phyloP scores from a whole-genome alignment of 371 early-diverging fungal genomes.

The Mortierella sp. region DNA sequence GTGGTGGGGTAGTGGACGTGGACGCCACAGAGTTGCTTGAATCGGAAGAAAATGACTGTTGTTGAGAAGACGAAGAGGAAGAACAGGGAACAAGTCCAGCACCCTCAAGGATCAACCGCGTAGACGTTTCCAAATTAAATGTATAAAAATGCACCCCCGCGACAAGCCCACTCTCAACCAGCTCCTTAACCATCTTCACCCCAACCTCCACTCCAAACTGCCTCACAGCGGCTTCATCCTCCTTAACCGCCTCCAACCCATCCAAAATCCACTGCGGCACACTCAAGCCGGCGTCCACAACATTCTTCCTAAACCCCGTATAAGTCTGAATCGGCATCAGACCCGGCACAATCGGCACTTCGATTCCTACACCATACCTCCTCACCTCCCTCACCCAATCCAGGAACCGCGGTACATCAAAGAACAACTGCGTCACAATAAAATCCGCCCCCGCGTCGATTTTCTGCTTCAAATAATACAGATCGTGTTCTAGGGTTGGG shows the following conservation, averaged over 20 bases:
- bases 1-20: background rate
- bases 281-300: constrained; percentile 59
- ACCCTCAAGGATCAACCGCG: constrained; percentile 86
- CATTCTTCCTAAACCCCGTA: constrained; percentile 87
- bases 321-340: constrained; percentile 96
- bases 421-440: constrained; percentile 95
- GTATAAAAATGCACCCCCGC: constrained; percentile 86
- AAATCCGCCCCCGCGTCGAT: constrained; percentile 94
- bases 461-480: constrained; percentile 86
- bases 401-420: constrained; percentile 88
- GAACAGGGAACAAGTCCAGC: constrained; percentile 15
- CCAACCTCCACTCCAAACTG: constrained; percentile 79
- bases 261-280: constrained; percentile 89
- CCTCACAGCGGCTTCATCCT: background rate
- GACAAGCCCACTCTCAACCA: constrained; percentile 71
- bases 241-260: constrained; percentile 93
- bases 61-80: background rate
- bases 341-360: constrained; percentile 93
- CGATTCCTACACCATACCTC: constrained; percentile 73
- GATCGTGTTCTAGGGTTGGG: constrained; percentile 79
- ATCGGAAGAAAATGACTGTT: too few relatives aligned
- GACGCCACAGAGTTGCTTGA: background rate
- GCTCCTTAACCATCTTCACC: constrained; percentile 78
- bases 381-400: constrained; percentile 84
- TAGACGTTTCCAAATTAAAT: constrained; percentile 88